phyloP scores from a whole-genome alignment of 805 yeast species.

The Lachancea sp. region DNA sequence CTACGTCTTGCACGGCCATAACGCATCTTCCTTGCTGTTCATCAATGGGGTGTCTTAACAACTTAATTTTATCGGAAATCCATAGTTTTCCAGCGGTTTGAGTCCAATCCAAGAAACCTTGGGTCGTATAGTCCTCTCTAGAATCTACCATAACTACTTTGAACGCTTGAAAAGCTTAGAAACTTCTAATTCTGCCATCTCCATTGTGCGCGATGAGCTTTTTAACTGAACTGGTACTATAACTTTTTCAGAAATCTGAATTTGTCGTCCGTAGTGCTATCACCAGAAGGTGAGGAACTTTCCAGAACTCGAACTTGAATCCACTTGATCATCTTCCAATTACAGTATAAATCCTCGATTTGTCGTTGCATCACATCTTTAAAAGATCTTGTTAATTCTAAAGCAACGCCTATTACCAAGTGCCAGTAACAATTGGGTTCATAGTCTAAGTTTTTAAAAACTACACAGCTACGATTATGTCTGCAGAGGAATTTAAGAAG shows the following conservation, averaged over 20 bases:
- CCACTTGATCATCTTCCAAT: background rate
- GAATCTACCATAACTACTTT: background rate
- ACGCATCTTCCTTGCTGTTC: slow-evolving; percentile 73
- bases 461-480: slow-evolving; percentile 30
- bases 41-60: slow-evolving; percentile 51
- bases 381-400: too few species aligned
- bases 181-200: background rate
- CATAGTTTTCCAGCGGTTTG: slow-evolving; percentile 33
- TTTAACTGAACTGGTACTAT: too few species aligned
- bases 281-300: slow-evolving; percentile 4
- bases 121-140: slow-evolving; percentile 25
- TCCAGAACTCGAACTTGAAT: slow-evolving; percentile 3
- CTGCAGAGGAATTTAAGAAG: slow-evolving; percentile 76
- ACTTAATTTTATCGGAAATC: slow-evolving; percentile 49
- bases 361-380: too few species aligned
- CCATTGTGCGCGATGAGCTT: slow-evolving; percentile 10
- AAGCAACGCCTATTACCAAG: too few species aligned
- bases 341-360: background rate
- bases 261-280: background rate
- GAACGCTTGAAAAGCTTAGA: background rate
- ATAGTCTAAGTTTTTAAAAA: background rate
- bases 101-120: slow-evolving; percentile 43
- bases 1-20: slow-evolving; percentile 55
- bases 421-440: too few species aligned
- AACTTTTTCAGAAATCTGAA: too few species aligned